Evolutionary conservation across 2,329 filamentous ascomycete species (phyloP), one percentile per base, ranked within the genome.

Genomic region (Ascocoryne sarcoides): DNA sequence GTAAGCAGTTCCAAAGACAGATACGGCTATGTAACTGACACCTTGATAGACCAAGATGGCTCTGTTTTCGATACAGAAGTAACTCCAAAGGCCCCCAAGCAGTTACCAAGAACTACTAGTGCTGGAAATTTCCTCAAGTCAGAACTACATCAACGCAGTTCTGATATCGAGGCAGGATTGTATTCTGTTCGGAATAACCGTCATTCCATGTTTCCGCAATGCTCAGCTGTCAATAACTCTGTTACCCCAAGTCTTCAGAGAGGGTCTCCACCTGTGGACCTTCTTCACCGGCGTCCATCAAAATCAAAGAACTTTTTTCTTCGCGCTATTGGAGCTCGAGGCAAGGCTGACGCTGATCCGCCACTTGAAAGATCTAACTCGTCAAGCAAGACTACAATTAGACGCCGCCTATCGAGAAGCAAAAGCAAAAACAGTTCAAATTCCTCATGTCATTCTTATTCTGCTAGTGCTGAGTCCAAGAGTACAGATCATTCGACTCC

Each of bases 221-320:
- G 14, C 18, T 39, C 30, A 32, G 16, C 29, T 10, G 23, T 20
- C 18, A 16, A 10, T 37, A 28, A 31, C 15, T 28, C n/a, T 37
- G 19, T 36, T 15, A 18, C 26, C 15, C 31, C 35, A 39, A 34
- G 35, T 21, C 26, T 21, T 23, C 38, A 32, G 17, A 23, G 5
- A 20, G 39, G 40, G 15, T 30, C 35, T 10, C 32, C 31, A 10
- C 42, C 47, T 28, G 48, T 47, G 5, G 46, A 46, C 7, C 44
- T 49, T 9, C 51, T 49, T 4, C 43, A 52, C 17, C 47, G 55
- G 29, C 45, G 46, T 2, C 42, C 41, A 26, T 57, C 55, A 1
- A 59, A 50, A 41, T 55, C 56, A 9, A 58, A 56, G 19, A 55
- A 53, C 29, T 54, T 56, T 42, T 43, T 59, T n/a, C 39, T 57